A percentile compares a stretch with the other conserved stretches of the same genome.
Evolutionary conservation across 176 grass and related monocot genomes (phyloP).

Genomic region (Pontederia paniculata): DNA sequence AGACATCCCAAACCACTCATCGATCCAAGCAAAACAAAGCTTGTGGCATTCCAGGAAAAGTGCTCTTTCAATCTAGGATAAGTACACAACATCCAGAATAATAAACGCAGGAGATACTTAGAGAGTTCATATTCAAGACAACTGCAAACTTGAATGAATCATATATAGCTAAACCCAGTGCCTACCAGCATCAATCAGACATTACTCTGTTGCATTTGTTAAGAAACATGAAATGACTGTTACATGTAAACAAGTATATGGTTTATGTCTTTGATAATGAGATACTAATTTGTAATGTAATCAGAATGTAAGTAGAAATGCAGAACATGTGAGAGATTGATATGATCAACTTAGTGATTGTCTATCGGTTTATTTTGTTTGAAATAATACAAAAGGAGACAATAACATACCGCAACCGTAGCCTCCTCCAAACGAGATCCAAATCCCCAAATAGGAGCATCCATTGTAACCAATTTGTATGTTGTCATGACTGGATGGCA

Average conservation of each 20-base stretch:
- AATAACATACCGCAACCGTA: constrained; percentile 41
- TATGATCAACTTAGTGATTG: neutral
- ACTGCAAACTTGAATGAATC: neutral
- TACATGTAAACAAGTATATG: too few species aligned
- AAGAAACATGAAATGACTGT: too few species aligned
- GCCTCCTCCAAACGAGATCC: constrained; percentile 55
- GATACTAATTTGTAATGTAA: too few species aligned
- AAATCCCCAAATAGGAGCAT: constrained; percentile 79
- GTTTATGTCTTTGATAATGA: too few species aligned
- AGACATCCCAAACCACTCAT: constrained; percentile 86
- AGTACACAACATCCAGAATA: neutral
- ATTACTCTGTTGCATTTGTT: too few species aligned
- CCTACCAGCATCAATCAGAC: too few species aligned
- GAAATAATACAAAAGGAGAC: neutral
- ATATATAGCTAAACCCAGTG: too few species aligned
- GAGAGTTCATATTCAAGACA: neutral
- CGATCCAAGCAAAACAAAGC: constrained; percentile 87
- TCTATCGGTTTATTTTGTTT: too few species aligned
- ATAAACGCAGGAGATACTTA: neutral
- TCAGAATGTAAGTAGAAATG: too few species aligned
- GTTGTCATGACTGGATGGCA: constrained; percentile 61
- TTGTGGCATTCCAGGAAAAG: constrained; percentile 66
- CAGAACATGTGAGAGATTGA: neutral
- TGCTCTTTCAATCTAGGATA: constrained; percentile 52
- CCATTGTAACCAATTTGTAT: constrained; percentile 74